These are phyloP conservation scores for Phialemoniopsis sp. DNA, from an alignment of 2,329 filamentous ascomycete genomes.

Conservation along the genomic window DNA sequence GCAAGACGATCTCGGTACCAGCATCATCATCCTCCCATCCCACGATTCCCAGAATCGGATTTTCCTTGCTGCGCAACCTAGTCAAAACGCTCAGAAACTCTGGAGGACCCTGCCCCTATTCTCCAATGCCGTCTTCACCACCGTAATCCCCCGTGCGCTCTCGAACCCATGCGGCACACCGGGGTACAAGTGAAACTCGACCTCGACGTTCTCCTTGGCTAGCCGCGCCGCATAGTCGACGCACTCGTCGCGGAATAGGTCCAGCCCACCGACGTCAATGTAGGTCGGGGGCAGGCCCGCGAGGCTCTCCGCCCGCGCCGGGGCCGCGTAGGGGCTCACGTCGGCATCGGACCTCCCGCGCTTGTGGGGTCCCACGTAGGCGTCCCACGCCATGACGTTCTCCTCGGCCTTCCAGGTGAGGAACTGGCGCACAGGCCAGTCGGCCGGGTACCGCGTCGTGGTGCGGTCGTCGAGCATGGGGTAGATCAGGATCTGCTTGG, in stretches of 20 bases:
- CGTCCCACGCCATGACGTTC: constrained; percentile 17
- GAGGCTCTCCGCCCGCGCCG: constrained; percentile 14
- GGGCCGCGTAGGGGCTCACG: constrained; percentile 14
- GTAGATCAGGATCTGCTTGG: constrained; percentile 26
- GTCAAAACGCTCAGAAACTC: background rate
- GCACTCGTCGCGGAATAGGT: constrained; percentile 31
- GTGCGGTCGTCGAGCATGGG: constrained; percentile 32
- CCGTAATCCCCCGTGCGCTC: constrained; percentile 3
- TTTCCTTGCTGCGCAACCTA: no score
- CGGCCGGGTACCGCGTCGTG: constrained; percentile 4
- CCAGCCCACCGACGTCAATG: constrained; percentile 30
- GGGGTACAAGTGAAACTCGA: constrained; percentile 34
- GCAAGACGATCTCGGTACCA: no score
- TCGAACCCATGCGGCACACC: constrained; percentile 35
- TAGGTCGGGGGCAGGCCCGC: constrained; percentile 27
- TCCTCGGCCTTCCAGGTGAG: constrained; percentile 15
- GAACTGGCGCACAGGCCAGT: constrained; percentile 6
- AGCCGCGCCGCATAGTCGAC: constrained; percentile 24
- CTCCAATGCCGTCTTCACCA: constrained; percentile 15
- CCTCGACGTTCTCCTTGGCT: constrained; percentile 21
- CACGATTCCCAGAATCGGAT: no score
- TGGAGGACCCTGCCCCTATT: constrained; percentile 11
- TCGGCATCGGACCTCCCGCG: constrained; percentile 1
- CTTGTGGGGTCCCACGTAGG: constrained; percentile 14
- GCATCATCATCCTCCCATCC: no score